Percentiles rank a stretch among this genome's conserved stretches.
These are phyloP conservation scores for Lepiota brunneoincarnata DNA, from an alignment of 768 basidiomycete genomes.

Conservation along the genomic window DNA sequence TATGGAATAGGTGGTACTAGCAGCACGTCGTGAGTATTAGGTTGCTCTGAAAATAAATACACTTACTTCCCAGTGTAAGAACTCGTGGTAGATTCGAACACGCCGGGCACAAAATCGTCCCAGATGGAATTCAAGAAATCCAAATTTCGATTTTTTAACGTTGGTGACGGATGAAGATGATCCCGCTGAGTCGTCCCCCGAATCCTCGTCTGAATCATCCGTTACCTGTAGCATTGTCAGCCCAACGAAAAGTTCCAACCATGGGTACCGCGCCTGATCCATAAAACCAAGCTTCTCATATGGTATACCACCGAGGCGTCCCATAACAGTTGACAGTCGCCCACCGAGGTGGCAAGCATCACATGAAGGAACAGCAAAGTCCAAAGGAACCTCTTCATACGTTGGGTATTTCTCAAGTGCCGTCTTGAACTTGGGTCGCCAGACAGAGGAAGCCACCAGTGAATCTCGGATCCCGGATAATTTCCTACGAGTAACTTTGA, in stretches of 20 bases:
- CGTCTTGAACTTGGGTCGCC: conserved; percentile 69
- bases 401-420: conserved; percentile 65
- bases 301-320: conserved; percentile 60
- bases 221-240: conserved; percentile 1
- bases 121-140: conserved; percentile 47
- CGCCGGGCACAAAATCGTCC: conserved; percentile 81
- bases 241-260: neutral
- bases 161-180: neutral
- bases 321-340: conserved; percentile 61
- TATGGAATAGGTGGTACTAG: conserved; percentile 65
- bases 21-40: conserved; percentile 12
- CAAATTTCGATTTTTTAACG: conserved; percentile 6
- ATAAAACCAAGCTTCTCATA: conserved; percentile 74
- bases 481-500: conserved; percentile 66
- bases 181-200: conserved; percentile 13
- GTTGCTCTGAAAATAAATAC: neutral
- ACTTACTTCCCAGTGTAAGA: conserved; percentile 83
- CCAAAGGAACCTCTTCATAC: conserved; percentile 50
- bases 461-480: conserved; percentile 69
- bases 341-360: conserved; percentile 82
- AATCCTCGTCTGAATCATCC: conserved; percentile 14
- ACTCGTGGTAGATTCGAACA: conserved; percentile 63
- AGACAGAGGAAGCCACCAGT: conserved; percentile 80
- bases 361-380: conserved; percentile 61
- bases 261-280: conserved; percentile 14